Evolutionary conservation across 805 yeast species (phyloP).

Genomic region (Lachancea sp.): DNA sequence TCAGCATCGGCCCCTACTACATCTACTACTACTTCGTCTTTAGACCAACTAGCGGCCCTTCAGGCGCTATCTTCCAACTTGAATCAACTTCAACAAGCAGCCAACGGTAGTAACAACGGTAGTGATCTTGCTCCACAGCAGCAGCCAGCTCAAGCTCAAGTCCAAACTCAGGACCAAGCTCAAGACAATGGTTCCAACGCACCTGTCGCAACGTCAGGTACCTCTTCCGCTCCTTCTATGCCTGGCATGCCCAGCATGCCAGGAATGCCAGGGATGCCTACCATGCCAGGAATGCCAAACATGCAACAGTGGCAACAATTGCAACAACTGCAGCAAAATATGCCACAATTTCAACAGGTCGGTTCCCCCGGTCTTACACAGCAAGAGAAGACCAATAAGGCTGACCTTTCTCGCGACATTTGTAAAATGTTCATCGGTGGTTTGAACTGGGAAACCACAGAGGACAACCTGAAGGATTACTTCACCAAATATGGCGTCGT

Average conservation of each 20-base stretch:
- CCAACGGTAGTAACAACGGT: constrained; percentile 17
- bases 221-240: constrained; percentile 12
- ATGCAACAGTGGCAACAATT: constrained; percentile 13
- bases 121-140: not conserved
- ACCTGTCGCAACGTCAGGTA: not conserved
- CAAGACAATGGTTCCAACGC: constrained; percentile 5
- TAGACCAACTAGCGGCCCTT: constrained; percentile 33
- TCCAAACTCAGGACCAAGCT: not conserved
- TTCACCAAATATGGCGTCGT: constrained; percentile 87
- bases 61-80: constrained; percentile 33
- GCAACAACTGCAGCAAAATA: constrained; percentile 31
- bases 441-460: constrained; percentile 95
- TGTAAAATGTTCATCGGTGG: constrained; percentile 97
- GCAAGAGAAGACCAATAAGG: constrained; percentile 30
- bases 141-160: constrained; percentile 6
- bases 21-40: constrained; percentile 14
- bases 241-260: constrained; percentile 16
- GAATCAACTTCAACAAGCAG: constrained; percentile 25
- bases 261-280: constrained; percentile 17
- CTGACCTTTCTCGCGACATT: constrained; percentile 59
- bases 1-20: constrained; percentile 8
- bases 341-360: constrained; percentile 29
- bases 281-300: constrained; percentile 13
- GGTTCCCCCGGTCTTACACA: constrained; percentile 15
- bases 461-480: constrained; percentile 74